Base-by-base conservation (phyloP, 2,329 filamentous ascomycete genomes). In the Acrocalymma vagum region DNA sequence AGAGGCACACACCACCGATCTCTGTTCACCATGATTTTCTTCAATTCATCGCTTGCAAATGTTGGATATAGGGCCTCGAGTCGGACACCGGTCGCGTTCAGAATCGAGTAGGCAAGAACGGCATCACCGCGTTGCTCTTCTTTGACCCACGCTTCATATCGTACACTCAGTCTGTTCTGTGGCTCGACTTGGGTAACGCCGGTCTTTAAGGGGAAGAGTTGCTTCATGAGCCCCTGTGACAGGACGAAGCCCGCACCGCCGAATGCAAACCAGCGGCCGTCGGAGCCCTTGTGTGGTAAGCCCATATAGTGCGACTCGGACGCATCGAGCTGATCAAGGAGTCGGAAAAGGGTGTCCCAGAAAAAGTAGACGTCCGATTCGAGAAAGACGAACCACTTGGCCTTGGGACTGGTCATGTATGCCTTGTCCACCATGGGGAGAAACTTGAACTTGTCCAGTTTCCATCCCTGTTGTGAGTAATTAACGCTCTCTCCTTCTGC, bases 381-480 rank as follows among this genome's bases (percentile, higher is more conserved):
- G 29, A 71, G 53, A 49, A 71, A 70, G 45, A 71, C 59, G 37
- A 64, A 71, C 67, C 67, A 71, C 43, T 69, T 63, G 26, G 61
- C 64, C 31, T 60, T 58, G 16, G 66, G 67, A 32, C 60, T 62
- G 31, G 69, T 35, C 10, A 57, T 54, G 42, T 76, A 71, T 0
- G 78, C 75, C 60, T 79, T 78, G 45, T 79, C 75, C 3, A 79
- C 75, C 70, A 81, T 76, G 24, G 79, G 79, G 37, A 82, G 67
- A 60, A 81, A 82, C 62, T 82, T 82, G 77, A 78, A 82, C 53
- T 80, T 80, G 57, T 82, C 79, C 18, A 82, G 66, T 47, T 73
- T 76, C 78, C 79, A 82, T 23, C 76, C 78, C 0, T 76, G 75
- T 32, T 57, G 74, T 42, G 69, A 62, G 77, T 78, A 78, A 42